phyloP scores from a whole-genome alignment of 805 yeast genomes.

The Brettanomyces nanus region DNA sequence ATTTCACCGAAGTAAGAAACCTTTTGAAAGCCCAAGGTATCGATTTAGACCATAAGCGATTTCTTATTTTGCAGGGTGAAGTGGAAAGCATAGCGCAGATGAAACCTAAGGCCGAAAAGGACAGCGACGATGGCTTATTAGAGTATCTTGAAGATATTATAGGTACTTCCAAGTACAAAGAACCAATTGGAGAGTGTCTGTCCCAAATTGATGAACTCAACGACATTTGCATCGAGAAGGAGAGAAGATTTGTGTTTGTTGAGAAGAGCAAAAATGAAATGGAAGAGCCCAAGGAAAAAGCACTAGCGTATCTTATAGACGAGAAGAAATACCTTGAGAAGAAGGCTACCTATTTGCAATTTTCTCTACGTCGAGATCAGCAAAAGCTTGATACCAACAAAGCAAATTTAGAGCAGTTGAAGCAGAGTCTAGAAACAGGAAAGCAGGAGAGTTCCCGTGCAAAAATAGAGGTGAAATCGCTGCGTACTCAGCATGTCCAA shows the following conservation, averaged over 20 bases:
- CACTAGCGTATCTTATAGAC: conserved; percentile 52
- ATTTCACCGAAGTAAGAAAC: conserved; percentile 70
- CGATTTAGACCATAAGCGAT: conserved; percentile 91
- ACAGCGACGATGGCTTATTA: conserved; percentile 84
- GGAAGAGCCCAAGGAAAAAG: conserved; percentile 59
- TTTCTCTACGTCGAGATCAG: conserved; percentile 32
- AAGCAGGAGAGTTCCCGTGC: conserved; percentile 35
- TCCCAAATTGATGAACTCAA: conserved; percentile 63
- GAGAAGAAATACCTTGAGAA: conserved; percentile 55
- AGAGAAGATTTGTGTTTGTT: conserved; percentile 69
- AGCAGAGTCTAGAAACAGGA: conserved; percentile 13
- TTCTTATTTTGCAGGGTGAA: conserved; percentile 93
- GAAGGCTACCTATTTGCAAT: conserved; percentile 51
- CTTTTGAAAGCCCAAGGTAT: conserved; percentile 75
- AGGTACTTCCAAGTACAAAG: conserved; percentile 84
- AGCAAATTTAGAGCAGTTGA: conserved; percentile 30
- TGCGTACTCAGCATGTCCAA: conserved; percentile 24
- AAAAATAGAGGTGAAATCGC: conserved; percentile 27
- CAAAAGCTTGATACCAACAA: conserved; percentile 32
- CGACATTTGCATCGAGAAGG: conserved; percentile 74
- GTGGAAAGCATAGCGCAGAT: conserved; percentile 97
- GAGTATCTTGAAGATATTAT: conserved; percentile 96
- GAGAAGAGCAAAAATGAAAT: conserved; percentile 59
- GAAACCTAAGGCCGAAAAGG: conserved; percentile 94
- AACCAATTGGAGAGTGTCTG: conserved; percentile 57